Conservation (phyloP, 495 filamentous ascomycete genomes). For the Thermochaetoides thermophila region DNA sequence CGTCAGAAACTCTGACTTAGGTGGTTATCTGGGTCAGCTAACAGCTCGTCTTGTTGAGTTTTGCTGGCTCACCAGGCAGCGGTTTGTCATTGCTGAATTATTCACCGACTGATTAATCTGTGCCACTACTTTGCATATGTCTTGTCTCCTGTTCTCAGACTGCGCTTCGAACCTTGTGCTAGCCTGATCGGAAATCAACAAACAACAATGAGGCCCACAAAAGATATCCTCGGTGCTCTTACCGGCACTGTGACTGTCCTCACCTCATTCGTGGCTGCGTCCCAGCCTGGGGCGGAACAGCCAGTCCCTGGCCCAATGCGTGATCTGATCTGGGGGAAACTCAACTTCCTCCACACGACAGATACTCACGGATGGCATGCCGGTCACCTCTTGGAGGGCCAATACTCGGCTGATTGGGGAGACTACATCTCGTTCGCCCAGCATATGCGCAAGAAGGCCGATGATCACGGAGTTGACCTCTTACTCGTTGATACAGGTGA, state of each 20-base stretch:
- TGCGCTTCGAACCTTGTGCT: too few relatives aligned
- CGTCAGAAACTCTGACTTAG: too few relatives aligned
- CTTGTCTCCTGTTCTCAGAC: too few relatives aligned
- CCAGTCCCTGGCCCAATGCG: slow-evolving; percentile 74
- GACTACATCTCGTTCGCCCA: slow-evolving; percentile 90
- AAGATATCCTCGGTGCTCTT: slow-evolving; percentile 21
- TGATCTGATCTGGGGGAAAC: slow-evolving; percentile 71
- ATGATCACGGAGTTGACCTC: slow-evolving; percentile 64
- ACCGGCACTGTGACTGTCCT: slow-evolving; percentile 18
- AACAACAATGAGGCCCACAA: too few relatives aligned
- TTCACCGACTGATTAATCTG: too few relatives aligned
- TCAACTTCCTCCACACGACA: slow-evolving; percentile 91
- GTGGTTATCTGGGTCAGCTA: too few relatives aligned
- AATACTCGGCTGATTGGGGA: slow-evolving; percentile 91
- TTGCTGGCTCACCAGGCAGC: too few relatives aligned
- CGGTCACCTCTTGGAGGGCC: slow-evolving; percentile 86
- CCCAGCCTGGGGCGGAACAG: slow-evolving; percentile 65
- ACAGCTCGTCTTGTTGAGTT: too few relatives aligned
- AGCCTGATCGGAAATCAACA: too few relatives aligned
- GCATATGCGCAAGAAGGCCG: slow-evolving; percentile 64
- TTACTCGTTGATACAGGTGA: slow-evolving; percentile 90
- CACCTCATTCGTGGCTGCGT: too few relatives aligned
- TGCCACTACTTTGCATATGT: too few relatives aligned
- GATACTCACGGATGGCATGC: slow-evolving; percentile 94
- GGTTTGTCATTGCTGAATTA: too few relatives aligned